Evolutionary conservation across 2,329 filamentous ascomycete genomes (phyloP).

Genomic region (Stachybotrys chlorohalonatus): DNA sequence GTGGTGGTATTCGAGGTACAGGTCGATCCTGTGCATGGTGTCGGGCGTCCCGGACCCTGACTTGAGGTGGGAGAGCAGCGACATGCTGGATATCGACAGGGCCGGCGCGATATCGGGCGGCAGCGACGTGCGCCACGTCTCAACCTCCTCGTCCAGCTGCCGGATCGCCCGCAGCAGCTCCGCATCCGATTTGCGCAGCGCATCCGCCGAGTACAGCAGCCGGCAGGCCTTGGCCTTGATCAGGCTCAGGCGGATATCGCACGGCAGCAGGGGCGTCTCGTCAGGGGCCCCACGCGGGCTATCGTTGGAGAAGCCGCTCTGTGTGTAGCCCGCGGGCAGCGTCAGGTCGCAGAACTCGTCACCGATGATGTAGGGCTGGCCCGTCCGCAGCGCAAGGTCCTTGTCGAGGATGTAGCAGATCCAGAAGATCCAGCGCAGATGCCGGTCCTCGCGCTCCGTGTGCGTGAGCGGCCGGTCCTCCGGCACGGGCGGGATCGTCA

Average conservation of each 20-base stretch:
- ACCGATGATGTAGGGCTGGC: constrained; percentile 39
- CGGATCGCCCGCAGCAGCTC: constrained; percentile 45
- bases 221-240: constrained; percentile 42
- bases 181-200: constrained; percentile 40
- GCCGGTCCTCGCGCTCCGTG: constrained; percentile 17
- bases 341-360: constrained; percentile 45
- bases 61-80: background rate
- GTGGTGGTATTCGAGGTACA: constrained; percentile 47
- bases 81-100: constrained; percentile 26
- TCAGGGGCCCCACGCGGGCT: background rate
- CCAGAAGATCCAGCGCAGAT: constrained; percentile 41
- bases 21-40: constrained; percentile 36
- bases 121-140: constrained; percentile 42
- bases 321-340: constrained; percentile 27
- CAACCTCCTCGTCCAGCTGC: constrained; percentile 47
- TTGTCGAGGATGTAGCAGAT: constrained; percentile 45
- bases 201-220: constrained; percentile 38
- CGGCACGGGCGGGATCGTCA: constrained; percentile 6
- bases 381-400: constrained; percentile 43
- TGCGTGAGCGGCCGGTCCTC: constrained; percentile 6
- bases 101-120: constrained; percentile 34
- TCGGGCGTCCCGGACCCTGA: constrained; percentile 11
- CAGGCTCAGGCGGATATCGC: constrained; percentile 37
- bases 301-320: constrained; percentile 9
- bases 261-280: constrained; percentile 26